Percentiles rank a stretch among this genome's conserved stretches.
Conservation (phyloP, 2,329 filamentous ascomycete genomes). For the Xylogone sp. region DNA sequence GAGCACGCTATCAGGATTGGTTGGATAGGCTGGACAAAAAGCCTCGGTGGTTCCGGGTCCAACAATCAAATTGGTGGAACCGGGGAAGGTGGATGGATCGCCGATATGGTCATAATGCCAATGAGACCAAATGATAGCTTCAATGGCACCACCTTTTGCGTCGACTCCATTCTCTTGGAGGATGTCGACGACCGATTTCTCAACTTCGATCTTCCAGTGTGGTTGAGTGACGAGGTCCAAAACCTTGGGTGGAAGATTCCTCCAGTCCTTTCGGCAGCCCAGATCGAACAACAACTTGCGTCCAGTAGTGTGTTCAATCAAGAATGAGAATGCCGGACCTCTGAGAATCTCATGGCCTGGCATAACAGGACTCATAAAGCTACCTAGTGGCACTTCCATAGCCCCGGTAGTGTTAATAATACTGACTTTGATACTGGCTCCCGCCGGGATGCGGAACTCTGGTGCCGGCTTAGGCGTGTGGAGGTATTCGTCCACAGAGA, state of each 20-base stretch:
- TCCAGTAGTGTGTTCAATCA: not conserved
- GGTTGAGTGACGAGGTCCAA: not conserved
- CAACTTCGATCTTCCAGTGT: not conserved
- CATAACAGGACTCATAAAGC: not conserved
- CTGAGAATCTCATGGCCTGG: not conserved
- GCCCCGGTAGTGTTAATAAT: not conserved
- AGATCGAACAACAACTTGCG: not conserved
- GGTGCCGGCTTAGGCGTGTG: too few relatives aligned
- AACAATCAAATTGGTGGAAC: constrained; percentile 41
- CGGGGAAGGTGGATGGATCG: constrained; percentile 41
- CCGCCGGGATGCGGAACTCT: not conserved
- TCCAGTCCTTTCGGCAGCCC: not conserved
- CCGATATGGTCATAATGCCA: constrained; percentile 50
- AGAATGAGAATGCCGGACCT: not conserved
- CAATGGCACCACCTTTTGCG: constrained; percentile 29
- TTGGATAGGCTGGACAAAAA: constrained; percentile 43
- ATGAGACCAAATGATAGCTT: constrained; percentile 29
- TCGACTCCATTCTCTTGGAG: not conserved
- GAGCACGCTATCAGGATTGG: constrained; percentile 22
- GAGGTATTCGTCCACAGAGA: too few relatives aligned
- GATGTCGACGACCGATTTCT: not conserved
- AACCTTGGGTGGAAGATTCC: not conserved
- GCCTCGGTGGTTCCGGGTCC: constrained; percentile 45
- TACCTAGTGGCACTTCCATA: not conserved
- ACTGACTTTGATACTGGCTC: not conserved